Evolutionary conservation across 1,284 basidiomycete species (phyloP), one percentile per base, ranked within the genome.

Genomic region (Puccinia horiana): DNA sequence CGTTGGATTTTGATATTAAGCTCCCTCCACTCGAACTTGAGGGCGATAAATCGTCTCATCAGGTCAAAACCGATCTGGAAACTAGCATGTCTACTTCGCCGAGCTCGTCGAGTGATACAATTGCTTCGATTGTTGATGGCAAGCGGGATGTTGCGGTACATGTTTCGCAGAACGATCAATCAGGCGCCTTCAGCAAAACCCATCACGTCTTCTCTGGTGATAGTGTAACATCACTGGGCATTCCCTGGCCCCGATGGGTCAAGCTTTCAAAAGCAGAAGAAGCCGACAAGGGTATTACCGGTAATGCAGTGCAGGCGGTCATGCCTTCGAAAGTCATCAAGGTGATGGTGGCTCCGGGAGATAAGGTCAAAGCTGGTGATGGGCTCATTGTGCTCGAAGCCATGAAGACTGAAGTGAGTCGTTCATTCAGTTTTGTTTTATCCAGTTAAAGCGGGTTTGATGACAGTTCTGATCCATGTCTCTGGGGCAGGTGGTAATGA

Each of bases 281-380:
- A 49, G 70, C 76, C 16, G 63, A 72, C 16, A 52, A 52, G 20
- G 56, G 42, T 26, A 89, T 90, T 37, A 84, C 91, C 83, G 82
- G 40, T 16, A 61, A 73, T 37, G 26, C 37, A 42, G 58, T 88
- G 35, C 83, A 85, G 26, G 85, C 93, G 12, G 94, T 94, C n/a
- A 95, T 95, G 93, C 94, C 93, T 42, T 93, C 92, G 86, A 89
- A 94, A 67, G 92, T 94, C 4, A 94, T 96, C 3, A 94, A 96
- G 83, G 92, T 96, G 72, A 90, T 90, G 67, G 94, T 95, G 35
- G 89, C 89, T 82, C 88, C 90, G 2, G 95, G 94, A 0, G 92
- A 95, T 82, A 88, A 87, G 54, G 93, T 96, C n/a, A 90, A 91
- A 86, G 91, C 90, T 86, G 94, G 93, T 0, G 92, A 95, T 86